Conservation (phyloP, 192 early-diverging fungal genomes). For the Coemansia sp. region DNA sequence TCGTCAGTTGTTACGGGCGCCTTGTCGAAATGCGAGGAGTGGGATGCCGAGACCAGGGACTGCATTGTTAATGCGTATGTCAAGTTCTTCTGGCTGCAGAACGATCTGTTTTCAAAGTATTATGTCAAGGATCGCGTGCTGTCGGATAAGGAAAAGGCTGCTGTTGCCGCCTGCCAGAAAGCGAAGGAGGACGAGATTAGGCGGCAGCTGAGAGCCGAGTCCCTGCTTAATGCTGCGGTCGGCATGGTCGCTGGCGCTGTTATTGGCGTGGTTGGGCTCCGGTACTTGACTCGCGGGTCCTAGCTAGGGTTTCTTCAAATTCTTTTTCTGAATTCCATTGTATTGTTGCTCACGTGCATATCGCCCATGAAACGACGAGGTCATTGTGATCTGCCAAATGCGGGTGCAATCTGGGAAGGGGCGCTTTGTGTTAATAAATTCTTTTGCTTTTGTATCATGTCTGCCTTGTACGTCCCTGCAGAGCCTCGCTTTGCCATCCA, state of each 20-base stretch:
- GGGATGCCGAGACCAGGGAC: constrained; percentile 58
- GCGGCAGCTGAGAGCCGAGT: constrained; percentile 37
- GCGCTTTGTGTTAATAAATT: not conserved
- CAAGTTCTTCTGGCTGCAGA: constrained; percentile 85
- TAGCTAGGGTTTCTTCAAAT: not conserved
- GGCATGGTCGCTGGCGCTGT: constrained; percentile 30
- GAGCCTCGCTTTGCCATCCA: constrained; percentile 30
- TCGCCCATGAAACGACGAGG: not conserved
- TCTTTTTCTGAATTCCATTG: not conserved
- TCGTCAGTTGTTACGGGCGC: constrained; percentile 58
- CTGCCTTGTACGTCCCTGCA: constrained; percentile 20
- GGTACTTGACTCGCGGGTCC: constrained; percentile 11
- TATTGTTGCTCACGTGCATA: not conserved
- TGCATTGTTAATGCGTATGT: constrained; percentile 66
- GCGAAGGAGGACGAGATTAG: constrained; percentile 25
- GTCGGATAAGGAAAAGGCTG: constrained; percentile 28
- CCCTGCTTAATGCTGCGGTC: constrained; percentile 21
- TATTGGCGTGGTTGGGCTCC: constrained; percentile 18
- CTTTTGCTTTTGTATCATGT: not conserved
- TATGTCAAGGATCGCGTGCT: constrained; percentile 64
- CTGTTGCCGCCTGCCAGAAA: constrained; percentile 21
- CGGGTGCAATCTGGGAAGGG: not conserved
- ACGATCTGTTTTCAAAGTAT: constrained; percentile 75
- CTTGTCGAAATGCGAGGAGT: constrained; percentile 53
- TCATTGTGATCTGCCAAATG: not conserved